Conservation (phyloP, 306 rosid genomes). For the Elaeagnus macrophylla region DNA sequence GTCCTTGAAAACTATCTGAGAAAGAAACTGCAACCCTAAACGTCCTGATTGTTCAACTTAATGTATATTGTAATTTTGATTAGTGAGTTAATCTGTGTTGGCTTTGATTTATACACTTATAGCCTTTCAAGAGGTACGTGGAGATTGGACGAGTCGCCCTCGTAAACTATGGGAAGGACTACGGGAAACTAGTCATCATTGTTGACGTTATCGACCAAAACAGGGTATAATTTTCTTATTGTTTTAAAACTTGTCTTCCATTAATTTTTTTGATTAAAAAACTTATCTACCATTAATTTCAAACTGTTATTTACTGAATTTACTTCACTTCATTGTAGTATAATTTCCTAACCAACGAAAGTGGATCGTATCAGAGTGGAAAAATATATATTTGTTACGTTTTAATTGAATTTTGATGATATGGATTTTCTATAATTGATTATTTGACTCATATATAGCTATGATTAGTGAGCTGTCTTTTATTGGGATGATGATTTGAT, state of each 20-base stretch:
- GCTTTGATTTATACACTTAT: neutral
- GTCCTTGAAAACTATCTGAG: neutral
- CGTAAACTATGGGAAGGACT: constrained; percentile 78
- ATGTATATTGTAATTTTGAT: neutral
- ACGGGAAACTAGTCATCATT: constrained; percentile 82
- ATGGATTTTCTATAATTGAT: no score
- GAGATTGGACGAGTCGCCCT: constrained; percentile 95
- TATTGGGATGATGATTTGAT: no score
- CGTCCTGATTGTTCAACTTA: neutral
- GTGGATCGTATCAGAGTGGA: no score
- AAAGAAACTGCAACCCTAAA: neutral
- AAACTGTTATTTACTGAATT: no score
- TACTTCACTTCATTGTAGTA: neutral
- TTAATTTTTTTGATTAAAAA: neutral
- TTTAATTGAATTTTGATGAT: no score
- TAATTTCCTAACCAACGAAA: neutral
- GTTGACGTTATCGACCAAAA: constrained; percentile 91
- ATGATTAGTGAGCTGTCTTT: no score
- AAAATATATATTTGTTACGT: no score
- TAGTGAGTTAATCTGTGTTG: neutral
- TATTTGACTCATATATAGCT: no score
- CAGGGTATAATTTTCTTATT: constrained; percentile 28
- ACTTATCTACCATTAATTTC: no score
- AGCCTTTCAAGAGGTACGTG: constrained; percentile 37
- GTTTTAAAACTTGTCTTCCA: neutral